phyloP scores from a whole-genome alignment of 2,329 filamentous ascomycete genomes.

The Diaporthe capsici region DNA sequence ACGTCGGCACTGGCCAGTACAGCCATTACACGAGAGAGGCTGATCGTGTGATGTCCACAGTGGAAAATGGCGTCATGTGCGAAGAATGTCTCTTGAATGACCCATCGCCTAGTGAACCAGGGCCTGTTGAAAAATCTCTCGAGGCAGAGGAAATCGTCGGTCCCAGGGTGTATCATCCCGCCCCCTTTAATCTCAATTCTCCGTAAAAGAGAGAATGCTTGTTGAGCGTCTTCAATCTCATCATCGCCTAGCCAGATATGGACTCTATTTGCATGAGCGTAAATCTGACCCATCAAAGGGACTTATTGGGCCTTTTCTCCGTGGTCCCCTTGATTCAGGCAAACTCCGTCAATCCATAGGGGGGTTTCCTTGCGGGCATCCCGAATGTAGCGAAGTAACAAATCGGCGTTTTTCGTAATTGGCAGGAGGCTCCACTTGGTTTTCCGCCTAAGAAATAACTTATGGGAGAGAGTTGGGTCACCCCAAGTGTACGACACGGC shows the following conservation, averaged over 20 bases:
- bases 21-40: not conserved
- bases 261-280: not conserved
- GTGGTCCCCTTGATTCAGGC: not conserved
- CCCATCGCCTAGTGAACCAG: not conserved
- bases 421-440: not conserved
- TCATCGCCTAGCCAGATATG: slow-evolving; percentile 4
- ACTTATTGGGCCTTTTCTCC: not conserved
- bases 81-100: not conserved
- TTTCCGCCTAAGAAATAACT: not conserved
- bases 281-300: slow-evolving; percentile 12
- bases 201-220: not conserved
- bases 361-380: not conserved
- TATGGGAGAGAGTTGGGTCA: not conserved
- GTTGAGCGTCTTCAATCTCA: not conserved
- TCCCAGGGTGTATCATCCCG: not conserved
- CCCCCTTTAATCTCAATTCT: not conserved
- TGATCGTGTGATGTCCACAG: not conserved
- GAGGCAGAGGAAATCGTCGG: not conserved
- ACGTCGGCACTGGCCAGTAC: not conserved
- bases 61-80: not conserved
- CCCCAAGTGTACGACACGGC: not conserved
- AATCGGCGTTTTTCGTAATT: not conserved
- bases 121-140: not conserved
- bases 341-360: not conserved
- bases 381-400: not conserved